Evolutionary conservation across 2,329 filamentous ascomycete species (phyloP).

Genomic region (Penicillium sp.): DNA sequence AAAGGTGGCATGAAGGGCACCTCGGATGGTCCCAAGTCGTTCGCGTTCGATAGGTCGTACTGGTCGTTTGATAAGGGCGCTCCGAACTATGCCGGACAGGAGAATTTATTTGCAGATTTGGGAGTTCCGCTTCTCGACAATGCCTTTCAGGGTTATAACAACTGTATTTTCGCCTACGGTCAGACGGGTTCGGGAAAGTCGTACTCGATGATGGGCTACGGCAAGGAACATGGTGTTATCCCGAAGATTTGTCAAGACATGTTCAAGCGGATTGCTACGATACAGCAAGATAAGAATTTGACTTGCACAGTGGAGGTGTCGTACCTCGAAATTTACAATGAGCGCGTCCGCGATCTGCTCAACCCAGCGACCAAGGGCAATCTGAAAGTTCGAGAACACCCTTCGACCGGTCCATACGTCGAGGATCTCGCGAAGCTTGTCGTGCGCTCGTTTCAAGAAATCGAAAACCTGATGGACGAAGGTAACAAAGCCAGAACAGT

Average conservation of each 20-base stretch:
- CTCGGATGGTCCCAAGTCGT: conserved; percentile 71
- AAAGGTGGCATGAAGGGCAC: conserved; percentile 57
- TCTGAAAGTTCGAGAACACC: conserved; percentile 94
- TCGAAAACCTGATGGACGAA: conserved; percentile 97
- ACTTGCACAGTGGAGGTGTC: conserved; percentile 95
- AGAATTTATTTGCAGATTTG: conserved; percentile 81
- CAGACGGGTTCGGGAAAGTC: conserved; percentile 98
- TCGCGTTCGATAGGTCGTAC: conserved; percentile 95
- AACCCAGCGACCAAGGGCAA: conserved; percentile 96
- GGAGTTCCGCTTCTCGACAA: conserved; percentile 91
- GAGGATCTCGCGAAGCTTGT: conserved; percentile 95
- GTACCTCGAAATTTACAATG: conserved; percentile 99
- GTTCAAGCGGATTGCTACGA: conserved; percentile 76
- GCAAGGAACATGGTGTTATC: conserved; percentile 90
- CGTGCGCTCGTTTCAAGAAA: conserved; percentile 88
- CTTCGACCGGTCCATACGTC: conserved; percentile 94
- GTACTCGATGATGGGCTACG: conserved; percentile 99
- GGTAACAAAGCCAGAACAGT: conserved; percentile 98
- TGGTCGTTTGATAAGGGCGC: conserved; percentile 92
- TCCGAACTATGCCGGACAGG: conserved; percentile 81
- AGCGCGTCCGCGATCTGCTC: conserved; percentile 88
- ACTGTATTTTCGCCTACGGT: conserved; percentile 98
- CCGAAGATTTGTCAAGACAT: conserved; percentile 96
- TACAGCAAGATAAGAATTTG: conserved; percentile 70
- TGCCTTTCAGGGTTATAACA: conserved; percentile 98